Evolutionary conservation across 495 filamentous ascomycete species (phyloP).

Genomic region (Penicillium lagena): DNA sequence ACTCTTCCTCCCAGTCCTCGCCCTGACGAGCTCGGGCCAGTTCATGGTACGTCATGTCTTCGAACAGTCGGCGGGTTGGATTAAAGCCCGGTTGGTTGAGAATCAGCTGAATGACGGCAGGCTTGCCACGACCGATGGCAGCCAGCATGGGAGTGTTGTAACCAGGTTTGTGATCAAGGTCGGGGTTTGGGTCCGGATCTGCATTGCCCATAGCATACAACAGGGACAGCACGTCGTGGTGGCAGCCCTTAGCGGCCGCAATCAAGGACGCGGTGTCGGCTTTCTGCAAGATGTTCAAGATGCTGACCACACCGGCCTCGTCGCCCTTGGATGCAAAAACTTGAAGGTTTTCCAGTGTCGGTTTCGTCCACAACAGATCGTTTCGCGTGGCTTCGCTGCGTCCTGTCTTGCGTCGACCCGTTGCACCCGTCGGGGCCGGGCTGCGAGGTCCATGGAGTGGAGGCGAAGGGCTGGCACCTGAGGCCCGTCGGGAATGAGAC

Average conservation of each 20-base stretch:
- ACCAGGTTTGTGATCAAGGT: conserved; percentile 40
- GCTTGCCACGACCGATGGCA: conserved; percentile 85
- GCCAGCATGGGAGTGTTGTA: conserved; percentile 88
- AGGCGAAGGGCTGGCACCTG: conserved; percentile 62
- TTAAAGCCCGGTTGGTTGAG: conserved; percentile 73
- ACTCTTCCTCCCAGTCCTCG: conserved; percentile 84
- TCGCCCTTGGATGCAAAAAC: conserved; percentile 81
- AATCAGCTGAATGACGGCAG: conserved; percentile 73
- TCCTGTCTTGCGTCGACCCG: conserved; percentile 46
- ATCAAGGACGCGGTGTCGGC: conserved; percentile 83
- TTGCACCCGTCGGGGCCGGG: conserved; percentile 34
- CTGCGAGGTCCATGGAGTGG: conserved; percentile 33
- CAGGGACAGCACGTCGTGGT: conserved; percentile 77
- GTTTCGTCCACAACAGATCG: conserved; percentile 55
- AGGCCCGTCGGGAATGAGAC: conserved; percentile 57
- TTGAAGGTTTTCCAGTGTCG: conserved; percentile 63
- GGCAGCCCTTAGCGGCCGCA: conserved; percentile 86
- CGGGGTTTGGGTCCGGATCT: conserved; percentile 71
- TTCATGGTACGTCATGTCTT: conserved; percentile 74
- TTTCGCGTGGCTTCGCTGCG: conserved; percentile 56
- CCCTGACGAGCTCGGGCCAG: conserved; percentile 75
- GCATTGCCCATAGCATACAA: conserved; percentile 74
- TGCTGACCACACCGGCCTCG: conserved; percentile 66
- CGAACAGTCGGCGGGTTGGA: conserved; percentile 59
- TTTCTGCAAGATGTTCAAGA: conserved; percentile 67